Evolutionary conservation across 257 asterid species (phyloP), one percentile per base, ranked within the genome.

Genomic region (Salvia rosmarinus): DNA sequence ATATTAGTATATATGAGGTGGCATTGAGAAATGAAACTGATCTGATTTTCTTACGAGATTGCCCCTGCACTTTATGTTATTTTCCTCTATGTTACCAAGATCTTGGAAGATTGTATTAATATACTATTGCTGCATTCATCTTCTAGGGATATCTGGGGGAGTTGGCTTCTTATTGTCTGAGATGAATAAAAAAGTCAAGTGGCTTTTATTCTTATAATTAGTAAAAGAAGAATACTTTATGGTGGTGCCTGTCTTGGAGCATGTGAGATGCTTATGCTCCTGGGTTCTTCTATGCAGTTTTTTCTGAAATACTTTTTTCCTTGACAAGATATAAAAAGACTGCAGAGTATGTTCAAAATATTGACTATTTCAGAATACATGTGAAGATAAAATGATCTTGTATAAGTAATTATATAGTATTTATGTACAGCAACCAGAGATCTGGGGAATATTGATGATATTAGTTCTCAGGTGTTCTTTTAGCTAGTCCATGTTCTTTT

Each of bases 131-230:
- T 64, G 75, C 55, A 70, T 30, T 67, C 20, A 64, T 65, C 54
- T 16, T 56, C 59, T 20, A 73, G 83, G 51, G 75, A 17, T 72
- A 68, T 32, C 64, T 78, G 50, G 81, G 74, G 75, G 71, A 50
- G 74, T 55, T 72, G 71, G 62, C 66, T 67, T 56, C 3, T 59
- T 39, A 9, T 32, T 64, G 73, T 67, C 68, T 69, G 46, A 20
- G 56, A 32, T 52, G 44, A 37, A 44, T 71, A 40, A 69, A 39
- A 61, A 65, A 71, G 49, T 42, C 9, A n/a, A 32, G 46, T 57
- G 56, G 25, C 71, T 62, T 55, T 67, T 7, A 57, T 72, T 42
- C 40, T 9, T n/a, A 49, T 47, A 61, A 16, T 50, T 46, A 35
- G 37, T 10, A 39, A 1, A 37, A 23, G 2, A 39, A 50, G 42